Evolutionary conservation across 202 grass and related monocot species (phyloP).

Genomic region (Panicum hallii): DNA sequence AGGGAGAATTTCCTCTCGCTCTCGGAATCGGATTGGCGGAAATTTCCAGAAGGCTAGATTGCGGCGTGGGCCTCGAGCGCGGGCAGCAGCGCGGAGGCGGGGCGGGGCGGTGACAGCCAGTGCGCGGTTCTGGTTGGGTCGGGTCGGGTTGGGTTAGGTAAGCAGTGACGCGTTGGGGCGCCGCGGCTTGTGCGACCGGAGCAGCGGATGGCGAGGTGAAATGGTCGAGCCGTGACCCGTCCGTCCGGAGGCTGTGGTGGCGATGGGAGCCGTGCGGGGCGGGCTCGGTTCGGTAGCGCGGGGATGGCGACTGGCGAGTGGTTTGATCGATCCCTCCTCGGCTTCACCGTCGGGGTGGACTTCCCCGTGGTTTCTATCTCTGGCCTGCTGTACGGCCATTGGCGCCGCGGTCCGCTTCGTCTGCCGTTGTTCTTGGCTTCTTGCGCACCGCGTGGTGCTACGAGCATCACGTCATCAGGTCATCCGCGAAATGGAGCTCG

Average conservation of each 20-base stretch:
- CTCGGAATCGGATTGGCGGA: slow-evolving; percentile 50
- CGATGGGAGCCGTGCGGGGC: background rate
- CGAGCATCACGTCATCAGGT: too few species aligned
- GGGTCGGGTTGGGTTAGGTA: slow-evolving; percentile 41
- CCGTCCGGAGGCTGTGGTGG: background rate
- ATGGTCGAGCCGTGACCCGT: background rate
- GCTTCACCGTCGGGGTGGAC: slow-evolving; percentile 16
- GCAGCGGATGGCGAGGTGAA: background rate
- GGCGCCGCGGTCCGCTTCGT: background rate
- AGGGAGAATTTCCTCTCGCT: background rate
- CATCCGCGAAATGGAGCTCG: background rate
- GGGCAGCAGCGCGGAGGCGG: background rate
- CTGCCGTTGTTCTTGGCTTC: too few species aligned
- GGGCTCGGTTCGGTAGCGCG: background rate
- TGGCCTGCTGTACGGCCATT: too few species aligned
- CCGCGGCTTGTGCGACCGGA: background rate
- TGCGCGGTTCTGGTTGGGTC: slow-evolving; percentile 30
- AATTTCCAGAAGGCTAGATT: slow-evolving; percentile 52
- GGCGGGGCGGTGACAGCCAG: background rate
- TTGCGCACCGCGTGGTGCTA: too few species aligned
- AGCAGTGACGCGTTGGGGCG: slow-evolving; percentile 48
- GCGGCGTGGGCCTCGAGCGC: slow-evolving; percentile 14
- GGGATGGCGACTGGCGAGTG: background rate
- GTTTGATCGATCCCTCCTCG: background rate
- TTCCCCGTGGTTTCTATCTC: background rate